These are phyloP conservation scores for Aspergillus candidus DNA, from an alignment of 2,329 filamentous ascomycete species.

Conservation along the genomic window DNA sequence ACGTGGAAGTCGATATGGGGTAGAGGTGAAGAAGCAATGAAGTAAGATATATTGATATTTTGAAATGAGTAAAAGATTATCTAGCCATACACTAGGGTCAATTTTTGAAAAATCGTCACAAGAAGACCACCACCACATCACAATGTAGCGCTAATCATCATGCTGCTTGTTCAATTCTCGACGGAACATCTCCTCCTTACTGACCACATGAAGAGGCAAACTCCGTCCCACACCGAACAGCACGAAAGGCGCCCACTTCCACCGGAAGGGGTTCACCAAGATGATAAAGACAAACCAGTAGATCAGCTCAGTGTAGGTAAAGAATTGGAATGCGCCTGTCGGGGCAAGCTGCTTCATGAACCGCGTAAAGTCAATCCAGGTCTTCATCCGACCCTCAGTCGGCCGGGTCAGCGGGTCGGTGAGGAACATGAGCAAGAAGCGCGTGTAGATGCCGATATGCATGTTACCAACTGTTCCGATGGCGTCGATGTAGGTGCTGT, in stretches of 20 bases:
- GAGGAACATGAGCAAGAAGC: conserved; percentile 80
- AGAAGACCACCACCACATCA: too few species aligned
- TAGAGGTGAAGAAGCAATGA: too few species aligned
- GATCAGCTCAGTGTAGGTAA: conserved; percentile 76
- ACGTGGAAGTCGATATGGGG: too few species aligned
- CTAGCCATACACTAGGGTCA: too few species aligned
- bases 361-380: conserved; percentile 80
- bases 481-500: conserved; percentile 74
- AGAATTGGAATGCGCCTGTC: conserved; percentile 77
- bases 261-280: conserved; percentile 74
- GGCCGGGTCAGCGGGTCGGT: conserved; percentile 71
- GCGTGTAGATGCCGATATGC: conserved; percentile 85
- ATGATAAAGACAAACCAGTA: conserved; percentile 84
- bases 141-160: too few species aligned
- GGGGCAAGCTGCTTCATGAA: conserved; percentile 64
- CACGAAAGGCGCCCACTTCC: conserved; percentile 85
- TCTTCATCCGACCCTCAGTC: conserved; percentile 66
- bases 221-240: conserved; percentile 66
- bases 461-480: conserved; percentile 81
- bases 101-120: too few species aligned
- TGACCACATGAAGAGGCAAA: conserved; percentile 61
- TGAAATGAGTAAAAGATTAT: too few species aligned
- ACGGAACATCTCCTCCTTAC: conserved; percentile 52
- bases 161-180: conserved; percentile 22
- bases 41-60: too few species aligned